These are phyloP conservation scores for Breviolum minutum DNA, from an alignment of 73 alveolate species.

Conservation along the genomic window DNA sequence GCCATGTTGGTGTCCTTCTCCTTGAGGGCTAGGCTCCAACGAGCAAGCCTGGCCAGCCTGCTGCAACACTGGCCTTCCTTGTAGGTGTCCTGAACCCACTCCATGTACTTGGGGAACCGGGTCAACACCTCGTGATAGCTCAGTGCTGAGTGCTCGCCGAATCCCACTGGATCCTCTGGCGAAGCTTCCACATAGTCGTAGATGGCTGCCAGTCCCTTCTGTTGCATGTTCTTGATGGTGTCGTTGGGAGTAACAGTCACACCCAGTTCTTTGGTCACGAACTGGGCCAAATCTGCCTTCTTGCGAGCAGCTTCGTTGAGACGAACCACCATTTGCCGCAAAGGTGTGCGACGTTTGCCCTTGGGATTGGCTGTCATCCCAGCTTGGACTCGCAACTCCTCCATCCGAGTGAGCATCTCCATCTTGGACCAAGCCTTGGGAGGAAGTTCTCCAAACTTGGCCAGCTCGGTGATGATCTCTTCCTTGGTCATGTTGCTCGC, in stretches of 20 bases:
- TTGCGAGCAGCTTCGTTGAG: neutral
- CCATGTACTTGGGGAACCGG: no score
- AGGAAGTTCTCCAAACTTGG: neutral
- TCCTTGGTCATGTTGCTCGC: neutral
- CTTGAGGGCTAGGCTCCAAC: no score
- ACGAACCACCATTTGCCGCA: neutral
- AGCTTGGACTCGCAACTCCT: neutral
- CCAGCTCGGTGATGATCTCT: neutral
- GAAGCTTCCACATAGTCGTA: neutral
- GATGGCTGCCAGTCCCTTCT: neutral
- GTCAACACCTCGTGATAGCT: no score
- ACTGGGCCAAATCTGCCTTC: neutral
- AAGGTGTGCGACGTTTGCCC: neutral
- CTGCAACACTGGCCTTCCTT: no score
- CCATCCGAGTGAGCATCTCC: neutral
- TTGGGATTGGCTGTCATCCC: neutral
- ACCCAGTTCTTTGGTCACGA: neutral
- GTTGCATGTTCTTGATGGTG: no score
- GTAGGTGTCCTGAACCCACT: no score
- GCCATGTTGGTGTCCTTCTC: no score
- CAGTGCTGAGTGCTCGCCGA: no score
- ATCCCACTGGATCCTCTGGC: no score
- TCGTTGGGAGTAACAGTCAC: no score
- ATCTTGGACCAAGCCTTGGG: neutral
- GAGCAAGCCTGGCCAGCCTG: no score